Evolutionary conservation across 2,329 filamentous ascomycete species (phyloP).

Genomic region (Cladorrhinum sp.): DNA sequence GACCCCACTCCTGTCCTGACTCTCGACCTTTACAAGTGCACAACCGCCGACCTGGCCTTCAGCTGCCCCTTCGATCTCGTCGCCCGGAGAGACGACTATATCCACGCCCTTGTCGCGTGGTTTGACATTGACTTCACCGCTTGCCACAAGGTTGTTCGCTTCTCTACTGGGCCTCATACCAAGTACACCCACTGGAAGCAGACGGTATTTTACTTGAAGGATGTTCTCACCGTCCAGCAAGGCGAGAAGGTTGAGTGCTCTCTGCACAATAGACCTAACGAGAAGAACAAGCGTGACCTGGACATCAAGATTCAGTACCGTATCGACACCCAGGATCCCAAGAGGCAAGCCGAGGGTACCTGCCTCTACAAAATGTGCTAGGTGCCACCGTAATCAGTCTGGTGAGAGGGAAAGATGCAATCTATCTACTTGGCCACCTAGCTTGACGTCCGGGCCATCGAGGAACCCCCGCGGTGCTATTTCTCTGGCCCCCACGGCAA

Average conservation of each 20-base stretch:
- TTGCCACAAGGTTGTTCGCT: conserved; percentile 96
- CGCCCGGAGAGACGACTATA: conserved; percentile 83
- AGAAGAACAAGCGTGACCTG: conserved; percentile 90
- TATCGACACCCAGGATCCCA: conserved; percentile 71
- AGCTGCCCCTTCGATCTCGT: conserved; percentile 71
- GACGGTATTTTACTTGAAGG: conserved; percentile 95
- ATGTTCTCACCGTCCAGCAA: conserved; percentile 86
- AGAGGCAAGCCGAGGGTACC: conserved; percentile 63
- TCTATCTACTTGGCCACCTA: not conserved
- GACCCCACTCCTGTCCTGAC: conserved; percentile 82
- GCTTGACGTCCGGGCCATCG: not conserved
- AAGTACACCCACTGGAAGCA: conserved; percentile 99
- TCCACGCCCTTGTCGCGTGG: conserved; percentile 96
- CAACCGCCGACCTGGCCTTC: conserved; percentile 79
- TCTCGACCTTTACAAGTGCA: conserved; percentile 91
- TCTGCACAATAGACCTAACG: conserved; percentile 81
- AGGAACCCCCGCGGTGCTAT: not conserved
- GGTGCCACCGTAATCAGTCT: conserved; percentile 1
- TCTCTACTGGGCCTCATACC: conserved; percentile 95
- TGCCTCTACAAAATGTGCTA: conserved; percentile 81
- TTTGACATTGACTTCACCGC: conserved; percentile 99
- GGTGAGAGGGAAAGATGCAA: not conserved
- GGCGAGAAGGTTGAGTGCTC: conserved; percentile 74
- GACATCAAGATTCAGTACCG: conserved; percentile 86
- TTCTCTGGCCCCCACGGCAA: not conserved